phyloP scores from a whole-genome alignment of 2,329 filamentous ascomycete genomes.

The Monilinia polystroma region DNA sequence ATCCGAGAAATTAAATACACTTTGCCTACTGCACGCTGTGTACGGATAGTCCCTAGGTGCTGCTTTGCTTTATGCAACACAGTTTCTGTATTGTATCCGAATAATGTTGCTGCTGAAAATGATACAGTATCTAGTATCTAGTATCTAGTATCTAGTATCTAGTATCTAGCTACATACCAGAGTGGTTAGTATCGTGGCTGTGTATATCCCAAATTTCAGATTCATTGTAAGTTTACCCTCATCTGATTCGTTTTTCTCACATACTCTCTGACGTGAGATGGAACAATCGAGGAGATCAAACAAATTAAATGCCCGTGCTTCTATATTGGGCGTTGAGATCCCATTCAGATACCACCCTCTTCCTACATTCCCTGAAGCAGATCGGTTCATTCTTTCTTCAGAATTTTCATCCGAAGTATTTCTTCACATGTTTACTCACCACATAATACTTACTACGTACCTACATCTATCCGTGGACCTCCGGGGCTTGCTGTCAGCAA shows the following conservation, averaged over 20 bases:
- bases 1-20: slow-evolving; percentile 10
- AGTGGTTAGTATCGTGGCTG: slow-evolving; percentile 5
- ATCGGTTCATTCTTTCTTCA: slow-evolving; percentile 20
- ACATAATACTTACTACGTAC: neutral
- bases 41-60: slow-evolving; percentile 14
- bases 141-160: neutral
- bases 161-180: too few species aligned
- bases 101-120: slow-evolving; percentile 8
- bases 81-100: slow-evolving; percentile 18
- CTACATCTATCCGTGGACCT: slow-evolving; percentile 11
- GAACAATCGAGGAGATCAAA: slow-evolving; percentile 21
- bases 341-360: neutral
- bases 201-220: slow-evolving; percentile 16
- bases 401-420: slow-evolving; percentile 23
- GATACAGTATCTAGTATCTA: slow-evolving; percentile 1
- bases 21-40: neutral
- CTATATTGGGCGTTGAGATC: slow-evolving; percentile 16
- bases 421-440: slow-evolving; percentile 14
- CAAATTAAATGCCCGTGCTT: slow-evolving; percentile 16
- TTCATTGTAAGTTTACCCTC: slow-evolving; percentile 9
- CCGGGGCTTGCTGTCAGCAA: slow-evolving; percentile 16
- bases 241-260: slow-evolving; percentile 7
- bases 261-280: slow-evolving; percentile 24
- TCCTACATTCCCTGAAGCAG: slow-evolving; percentile 21
- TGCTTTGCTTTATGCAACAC: slow-evolving; percentile 5